phyloP scores from a whole-genome alignment of 129 eudicot genomes.

The Scalesia atractyloides region DNA sequence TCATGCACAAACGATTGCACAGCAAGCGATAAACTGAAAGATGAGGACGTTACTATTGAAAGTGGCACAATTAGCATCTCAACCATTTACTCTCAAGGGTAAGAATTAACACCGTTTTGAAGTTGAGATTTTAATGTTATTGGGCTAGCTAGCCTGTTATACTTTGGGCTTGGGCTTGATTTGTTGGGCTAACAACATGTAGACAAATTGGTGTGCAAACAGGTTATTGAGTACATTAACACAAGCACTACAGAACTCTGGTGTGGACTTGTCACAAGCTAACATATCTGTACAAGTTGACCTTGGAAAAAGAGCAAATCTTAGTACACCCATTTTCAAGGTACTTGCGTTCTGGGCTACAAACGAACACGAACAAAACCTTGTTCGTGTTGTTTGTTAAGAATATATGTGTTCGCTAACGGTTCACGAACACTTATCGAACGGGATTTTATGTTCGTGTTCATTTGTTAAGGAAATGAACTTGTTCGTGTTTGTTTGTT shows the following conservation, averaged over 20 bases:
- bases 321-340: conserved; percentile 44
- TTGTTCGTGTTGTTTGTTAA: no score
- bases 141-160: not conserved
- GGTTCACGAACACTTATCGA: no score
- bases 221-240: conserved; percentile 41
- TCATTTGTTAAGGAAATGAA: no score
- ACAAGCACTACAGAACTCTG: conserved; percentile 37
- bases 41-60: conserved; percentile 63
- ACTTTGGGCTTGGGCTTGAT: not conserved
- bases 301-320: conserved; percentile 34
- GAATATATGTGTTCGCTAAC: no score
- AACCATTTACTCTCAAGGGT: conserved; percentile 86
- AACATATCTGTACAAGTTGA: conserved; percentile 37
- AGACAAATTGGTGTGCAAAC: conserved; percentile 21
- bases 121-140: not conserved
- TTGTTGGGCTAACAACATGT: not conserved
- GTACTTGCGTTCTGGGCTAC: no score
- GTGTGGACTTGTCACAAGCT: conserved; percentile 41
- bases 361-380: no score
- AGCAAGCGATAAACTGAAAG: conserved; percentile 42
- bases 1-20: conserved; percentile 43
- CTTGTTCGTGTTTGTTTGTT: no score
- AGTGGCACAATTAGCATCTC: conserved; percentile 88
- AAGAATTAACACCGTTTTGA: conserved; percentile 18
- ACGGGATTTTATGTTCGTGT: no score